Base-by-base conservation (phyloP, 2,329 filamentous ascomycete species). In the Colletotrichum sp. region DNA sequence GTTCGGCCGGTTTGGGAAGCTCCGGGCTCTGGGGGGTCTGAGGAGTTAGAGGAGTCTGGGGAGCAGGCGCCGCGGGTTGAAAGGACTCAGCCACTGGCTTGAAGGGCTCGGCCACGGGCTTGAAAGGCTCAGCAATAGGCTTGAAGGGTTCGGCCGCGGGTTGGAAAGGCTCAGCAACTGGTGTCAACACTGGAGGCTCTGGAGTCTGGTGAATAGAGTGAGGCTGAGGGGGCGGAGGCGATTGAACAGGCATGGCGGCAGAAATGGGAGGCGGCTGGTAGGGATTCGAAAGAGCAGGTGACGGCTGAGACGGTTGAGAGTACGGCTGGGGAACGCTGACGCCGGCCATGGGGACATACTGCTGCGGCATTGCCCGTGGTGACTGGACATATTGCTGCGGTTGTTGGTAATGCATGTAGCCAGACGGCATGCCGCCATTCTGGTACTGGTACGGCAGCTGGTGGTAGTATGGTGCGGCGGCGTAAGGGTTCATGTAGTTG, bases 391-490 rank as follows among this genome's bases (percentile, higher is more conserved):
- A 90, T 13, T 81, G 80, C 24, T 78, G 80, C 63, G 82, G 83
- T 30, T 73, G 74, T 71, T 86, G 87, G 79, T 90, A 90, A 21
- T 87, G 86, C 80, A 88, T 85, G 79, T 90, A 90, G 32, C 84
- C 85, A 59, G 84, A 85, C 71, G 87, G 86, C 80, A 91, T 87
- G 60, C 81, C 85, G 18, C 84, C 85, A 78, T 86, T 88, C 80
- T 92, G 92, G 80, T 94, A 91, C 74, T 90, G 91, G 73, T 90
- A 88, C 84, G 92, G 89, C 79, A 89, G 90, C 36, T 89, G 87
- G 77, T 89, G 90, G 81, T 90, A 91, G 79, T 86, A 87, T 64
- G 82, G 83, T 75, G 83, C 84, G 79, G 78, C 81, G 80, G 80
- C 83, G 81, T 92, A 92, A 8, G 87, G 85, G 80, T 85, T 83